phyloP scores from a whole-genome alignment of 225 moss, liverwort and hornwort species.

The Rhytidiadelphus loreus region DNA sequence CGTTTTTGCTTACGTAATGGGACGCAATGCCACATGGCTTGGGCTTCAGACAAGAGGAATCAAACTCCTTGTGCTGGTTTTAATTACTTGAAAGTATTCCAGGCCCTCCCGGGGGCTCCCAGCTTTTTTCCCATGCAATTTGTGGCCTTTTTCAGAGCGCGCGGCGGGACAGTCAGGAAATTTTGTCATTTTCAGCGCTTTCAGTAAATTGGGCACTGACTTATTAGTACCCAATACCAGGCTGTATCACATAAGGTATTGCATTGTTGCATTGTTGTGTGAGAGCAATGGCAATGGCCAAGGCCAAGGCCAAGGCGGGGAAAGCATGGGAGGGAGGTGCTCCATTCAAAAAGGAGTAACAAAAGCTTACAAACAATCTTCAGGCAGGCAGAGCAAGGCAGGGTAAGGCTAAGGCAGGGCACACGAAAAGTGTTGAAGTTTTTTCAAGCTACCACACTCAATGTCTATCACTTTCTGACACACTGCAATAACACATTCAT shows the following conservation, averaged over 20 bases:
- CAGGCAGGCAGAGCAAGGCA: too few species aligned
- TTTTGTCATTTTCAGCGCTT: not conserved
- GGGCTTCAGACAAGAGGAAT: conserved; percentile 3
- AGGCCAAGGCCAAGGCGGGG: too few species aligned
- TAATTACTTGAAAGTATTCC: not conserved
- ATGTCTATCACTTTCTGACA: not conserved
- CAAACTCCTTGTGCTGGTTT: not conserved
- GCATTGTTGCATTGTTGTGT: not conserved
- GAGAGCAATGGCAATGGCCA: not conserved
- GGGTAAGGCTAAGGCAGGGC: not conserved
- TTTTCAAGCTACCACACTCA: not conserved
- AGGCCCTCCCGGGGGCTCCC: too few species aligned
- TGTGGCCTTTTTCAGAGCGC: not conserved
- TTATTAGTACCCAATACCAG: not conserved
- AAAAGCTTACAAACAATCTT: not conserved
- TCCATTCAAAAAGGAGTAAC: not conserved
- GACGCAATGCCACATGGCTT: not conserved
- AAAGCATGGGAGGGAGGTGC: not conserved
- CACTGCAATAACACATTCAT: not conserved
- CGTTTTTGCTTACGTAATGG: not conserved
- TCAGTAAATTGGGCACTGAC: not conserved
- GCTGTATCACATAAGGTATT: not conserved
- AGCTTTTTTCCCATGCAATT: not conserved
- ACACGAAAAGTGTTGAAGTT: not conserved
- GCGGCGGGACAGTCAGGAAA: not conserved